phyloP scores from a whole-genome alignment of 2,329 filamentous ascomycete species.

The Epichloe aotearoae region DNA sequence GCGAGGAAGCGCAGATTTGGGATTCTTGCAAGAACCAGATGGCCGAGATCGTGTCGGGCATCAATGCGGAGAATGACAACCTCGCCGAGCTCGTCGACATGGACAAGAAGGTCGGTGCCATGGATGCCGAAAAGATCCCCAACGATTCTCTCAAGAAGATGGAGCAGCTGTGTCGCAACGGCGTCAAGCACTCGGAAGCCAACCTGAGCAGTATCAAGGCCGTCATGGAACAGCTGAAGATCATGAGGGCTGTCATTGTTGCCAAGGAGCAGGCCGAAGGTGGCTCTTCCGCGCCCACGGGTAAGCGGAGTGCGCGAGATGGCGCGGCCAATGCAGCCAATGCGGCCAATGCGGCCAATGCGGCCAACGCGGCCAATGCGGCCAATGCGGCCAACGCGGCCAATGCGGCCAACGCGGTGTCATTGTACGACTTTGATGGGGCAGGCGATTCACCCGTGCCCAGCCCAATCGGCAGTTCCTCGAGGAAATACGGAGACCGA shows the following conservation, averaged over 20 bases:
- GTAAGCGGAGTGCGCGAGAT: slow-evolving; percentile 13
- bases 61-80: slow-evolving; percentile 30
- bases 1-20: slow-evolving; percentile 32
- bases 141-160: slow-evolving; percentile 26
- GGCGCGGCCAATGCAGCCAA: slow-evolving; percentile 9
- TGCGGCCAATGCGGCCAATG: slow-evolving; percentile 12
- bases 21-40: slow-evolving; percentile 26
- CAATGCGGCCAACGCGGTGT: slow-evolving; percentile 18
- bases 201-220: slow-evolving; percentile 23
- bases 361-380: slow-evolving; percentile 15
- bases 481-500: slow-evolving; percentile 23
- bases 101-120: slow-evolving; percentile 27
- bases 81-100: slow-evolving; percentile 24
- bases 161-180: slow-evolving; percentile 29
- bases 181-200: slow-evolving; percentile 27
- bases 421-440: slow-evolving; percentile 31
- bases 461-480: slow-evolving; percentile 25
- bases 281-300: slow-evolving; percentile 9
- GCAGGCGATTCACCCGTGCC: slow-evolving; percentile 32
- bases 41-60: slow-evolving; percentile 24
- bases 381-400: slow-evolving; percentile 12
- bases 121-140: slow-evolving; percentile 24
- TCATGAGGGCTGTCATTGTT: slow-evolving; percentile 28
- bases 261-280: slow-evolving; percentile 29
- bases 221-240: slow-evolving; percentile 29